Base-by-base conservation (phyloP, 2,329 filamentous ascomycete genomes). In the Cordyceps pruinosa region DNA sequence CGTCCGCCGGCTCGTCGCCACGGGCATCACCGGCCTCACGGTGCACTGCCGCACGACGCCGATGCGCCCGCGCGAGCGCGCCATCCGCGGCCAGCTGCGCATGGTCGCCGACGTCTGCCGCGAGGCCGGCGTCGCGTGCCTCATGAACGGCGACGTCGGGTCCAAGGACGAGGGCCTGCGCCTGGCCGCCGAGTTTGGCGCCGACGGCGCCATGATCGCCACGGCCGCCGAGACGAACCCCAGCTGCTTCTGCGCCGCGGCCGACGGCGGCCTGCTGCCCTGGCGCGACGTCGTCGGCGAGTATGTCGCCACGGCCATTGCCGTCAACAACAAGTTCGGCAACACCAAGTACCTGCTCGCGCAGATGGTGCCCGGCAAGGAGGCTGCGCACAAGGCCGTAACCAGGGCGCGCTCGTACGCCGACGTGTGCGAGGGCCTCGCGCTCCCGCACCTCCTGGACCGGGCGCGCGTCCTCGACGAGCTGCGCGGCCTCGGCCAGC, bases 191-290 rank as follows among this genome's bases (percentile, higher is more conserved):
- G 87, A 96, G 69, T 97, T 83, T 67, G 87, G 86, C n/a, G 89
- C 88, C 6, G 92, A 97, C 67, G 93, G 92, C 6, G 94, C 90
- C 60, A 99, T 99, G 94, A 97, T 99, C 66, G 94, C 94, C 10
- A 94, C 90, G 3, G 82, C 90, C 4, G 94, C 94, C 1, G 94
- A 99, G 75, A 83, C 86, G 61, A 99, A 99, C 68, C 84, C 91
- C 3, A 95, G 89, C 62, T 92, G 89, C 66, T 99, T 99, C 76
- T 82, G 88, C 39, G 70, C 80, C 1, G 73, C 81, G 37, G 81
- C 78, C 1, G 82, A 89, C 41, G 91, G 90, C 12, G 90, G 89
- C 1, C 68, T 86, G 34, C 80, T 83, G 0, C 76, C 81, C 1
- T 97, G 93, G 93, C 75, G 79, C 59, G 86, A 93, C 50, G 85